Evolutionary conservation across 371 early-diverging fungal genomes (phyloP).

Genomic region (Funneliformis caledonium): DNA sequence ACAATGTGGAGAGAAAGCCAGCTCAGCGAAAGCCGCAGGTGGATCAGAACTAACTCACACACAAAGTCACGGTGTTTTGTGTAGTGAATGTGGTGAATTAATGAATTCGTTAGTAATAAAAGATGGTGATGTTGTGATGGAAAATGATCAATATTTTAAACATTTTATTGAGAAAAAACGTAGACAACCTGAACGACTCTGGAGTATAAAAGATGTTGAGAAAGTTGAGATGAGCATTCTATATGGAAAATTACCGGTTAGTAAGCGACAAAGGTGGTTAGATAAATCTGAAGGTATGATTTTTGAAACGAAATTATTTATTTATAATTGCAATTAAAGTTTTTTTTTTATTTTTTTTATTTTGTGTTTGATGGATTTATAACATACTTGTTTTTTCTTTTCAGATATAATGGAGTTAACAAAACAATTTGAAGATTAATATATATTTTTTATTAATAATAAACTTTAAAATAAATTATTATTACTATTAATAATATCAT

Average conservation of each 20-base stretch:
- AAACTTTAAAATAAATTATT: too few species aligned
- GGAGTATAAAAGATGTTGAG: not conserved
- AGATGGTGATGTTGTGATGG: constrained; percentile 7
- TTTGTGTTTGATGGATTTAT: too few species aligned
- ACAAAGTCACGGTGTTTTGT: not conserved
- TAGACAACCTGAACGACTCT: not conserved
- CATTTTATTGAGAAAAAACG: constrained; percentile 24
- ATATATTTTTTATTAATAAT: too few species aligned
- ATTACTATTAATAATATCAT: too few species aligned
- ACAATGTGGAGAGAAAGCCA: constrained; percentile 22
- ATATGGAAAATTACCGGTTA: constrained; percentile 8
- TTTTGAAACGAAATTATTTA: not conserved
- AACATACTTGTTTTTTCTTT: too few species aligned
- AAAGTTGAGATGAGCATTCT: constrained; percentile 17
- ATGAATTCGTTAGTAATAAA: constrained; percentile 1
- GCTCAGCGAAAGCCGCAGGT: too few species aligned
- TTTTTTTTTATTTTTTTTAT: too few species aligned
- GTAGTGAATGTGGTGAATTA: constrained; percentile 21
- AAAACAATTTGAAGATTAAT: too few species aligned
- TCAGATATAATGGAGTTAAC: too few species aligned
- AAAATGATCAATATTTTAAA: constrained; percentile 19
- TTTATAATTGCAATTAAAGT: too few species aligned
- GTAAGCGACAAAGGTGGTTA: constrained; percentile 18
- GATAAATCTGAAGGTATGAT: constrained; percentile 14
- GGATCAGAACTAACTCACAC: too few species aligned